Conservation (phyloP, 495 filamentous ascomycete species). For the Neurospora sp. region DNA sequence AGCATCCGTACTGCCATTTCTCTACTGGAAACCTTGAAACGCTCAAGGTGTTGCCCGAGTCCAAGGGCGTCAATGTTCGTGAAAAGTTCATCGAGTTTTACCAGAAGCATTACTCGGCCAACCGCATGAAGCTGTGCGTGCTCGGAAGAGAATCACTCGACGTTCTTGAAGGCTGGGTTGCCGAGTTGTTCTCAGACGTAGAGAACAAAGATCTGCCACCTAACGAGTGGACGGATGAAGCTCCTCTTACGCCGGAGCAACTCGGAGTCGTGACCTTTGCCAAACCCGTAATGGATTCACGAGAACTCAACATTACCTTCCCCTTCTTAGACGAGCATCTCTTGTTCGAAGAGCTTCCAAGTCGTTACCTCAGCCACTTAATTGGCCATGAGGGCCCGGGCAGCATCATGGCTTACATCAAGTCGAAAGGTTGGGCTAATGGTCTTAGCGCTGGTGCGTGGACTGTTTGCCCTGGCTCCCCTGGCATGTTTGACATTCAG, state of each 20-base stretch:
- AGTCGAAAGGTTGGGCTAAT: conserved; percentile 93
- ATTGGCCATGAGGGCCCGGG: conserved; percentile 96
- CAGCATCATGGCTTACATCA: conserved; percentile 90
- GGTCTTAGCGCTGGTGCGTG: conserved; percentile 69
- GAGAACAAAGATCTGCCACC: conserved; percentile 75
- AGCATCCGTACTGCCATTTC: conserved; percentile 92
- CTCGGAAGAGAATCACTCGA: conserved; percentile 84
- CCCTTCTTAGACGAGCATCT: conserved; percentile 83
- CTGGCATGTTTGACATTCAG: conserved; percentile 65
- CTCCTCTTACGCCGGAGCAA: conserved; percentile 55
- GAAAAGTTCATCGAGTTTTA: conserved; percentile 94
- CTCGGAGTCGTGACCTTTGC: conserved; percentile 78
- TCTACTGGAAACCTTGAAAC: conserved; percentile 90
- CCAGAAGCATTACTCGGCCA: conserved; percentile 84
- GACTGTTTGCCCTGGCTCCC: conserved; percentile 69
- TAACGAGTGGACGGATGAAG: conserved; percentile 69
- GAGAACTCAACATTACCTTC: conserved; percentile 77
- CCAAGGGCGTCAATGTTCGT: conserved; percentile 74
- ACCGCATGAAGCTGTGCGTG: conserved; percentile 90
- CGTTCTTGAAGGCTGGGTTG: conserved; percentile 77
- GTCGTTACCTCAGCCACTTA: conserved; percentile 82
- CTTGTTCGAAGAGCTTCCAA: conserved; percentile 73
- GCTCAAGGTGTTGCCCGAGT: conserved; percentile 73
- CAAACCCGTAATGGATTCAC: conserved; percentile 91
- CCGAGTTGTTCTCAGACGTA: conserved; percentile 73